Base-by-base conservation (phyloP, 495 filamentous ascomycete species). In the Penicillium daleae region DNA sequence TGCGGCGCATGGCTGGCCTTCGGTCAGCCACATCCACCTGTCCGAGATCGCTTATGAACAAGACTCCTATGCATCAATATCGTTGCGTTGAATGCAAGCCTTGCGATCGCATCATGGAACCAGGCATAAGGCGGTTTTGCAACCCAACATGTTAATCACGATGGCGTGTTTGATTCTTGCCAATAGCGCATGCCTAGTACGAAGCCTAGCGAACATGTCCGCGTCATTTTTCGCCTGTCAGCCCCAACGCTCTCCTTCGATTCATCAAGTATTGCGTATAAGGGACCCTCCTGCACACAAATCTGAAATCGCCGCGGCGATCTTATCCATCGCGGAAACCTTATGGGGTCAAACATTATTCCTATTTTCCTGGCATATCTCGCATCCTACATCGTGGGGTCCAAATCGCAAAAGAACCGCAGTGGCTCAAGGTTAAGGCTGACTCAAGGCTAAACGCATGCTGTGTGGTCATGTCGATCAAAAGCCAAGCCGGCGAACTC, bases 31-130 rank as follows among this genome's bases (percentile, higher is more conserved):
- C 59, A 60, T 63, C 58, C 62, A 62, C 52, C 27, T 32, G 29
- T 22, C 49, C 46, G 49, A 52, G n/a, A 39, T 58, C 60, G 52
- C 62, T 62, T 66, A 56, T 60, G 67, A 40, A 46, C 10, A 42
- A 9, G 60, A 21, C 40, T 49, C 59, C 48, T 54, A 61, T 68
- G 69, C 66, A 66, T 65, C 59, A 27, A 56, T 60, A 66, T 68
- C 70, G 68, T 7, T 4, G 7, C 63, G 35, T 37, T 32, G 42
- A 52, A 21, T 31, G 39, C 26, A 44, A 46, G 22, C 6, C 26
- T 57, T 29, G 21, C 27, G 24, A 32, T 12, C 5, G 27, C 50
- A 19, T 31, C 27, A 3, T 33, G 5, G 17, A 52, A 21, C 27
- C 22, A 26, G 10, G 42, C 10, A 26, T 8, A 48, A 21, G 19